A percentile compares a stretch with the other conserved stretches of the same genome.
Conservation (phyloP, 192 early-diverging fungal species). For the Rhizophagus prolifer region DNA sequence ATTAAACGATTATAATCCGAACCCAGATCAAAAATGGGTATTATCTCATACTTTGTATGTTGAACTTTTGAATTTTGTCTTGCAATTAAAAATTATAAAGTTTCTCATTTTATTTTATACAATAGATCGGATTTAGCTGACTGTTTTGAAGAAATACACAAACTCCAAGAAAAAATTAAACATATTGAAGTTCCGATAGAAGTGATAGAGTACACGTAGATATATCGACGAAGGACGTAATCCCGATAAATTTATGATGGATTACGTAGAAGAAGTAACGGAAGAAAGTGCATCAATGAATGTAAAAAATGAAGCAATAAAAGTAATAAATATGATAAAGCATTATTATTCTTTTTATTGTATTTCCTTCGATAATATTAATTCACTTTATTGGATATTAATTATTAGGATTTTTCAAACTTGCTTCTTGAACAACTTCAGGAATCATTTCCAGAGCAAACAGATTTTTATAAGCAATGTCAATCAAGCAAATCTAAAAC, state of each 20-base stretch:
- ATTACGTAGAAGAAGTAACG: slow-evolving; percentile 40
- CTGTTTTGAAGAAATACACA: background rate
- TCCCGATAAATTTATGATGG: slow-evolving; percentile 44
- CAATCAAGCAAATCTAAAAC: background rate
- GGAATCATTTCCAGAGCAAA: slow-evolving; percentile 17
- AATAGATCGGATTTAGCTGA: background rate
- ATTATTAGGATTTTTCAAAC: background rate
- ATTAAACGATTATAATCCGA: slow-evolving; percentile 9
- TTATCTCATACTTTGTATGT: background rate
- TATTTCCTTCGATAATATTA: no score
- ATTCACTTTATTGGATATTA: background rate
- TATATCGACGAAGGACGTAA: slow-evolving; percentile 37
- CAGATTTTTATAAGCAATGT: background rate
- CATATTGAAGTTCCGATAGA: slow-evolving; percentile 8
- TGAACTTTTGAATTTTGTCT: background rate
- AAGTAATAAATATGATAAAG: background rate
- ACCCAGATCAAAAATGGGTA: slow-evolving; percentile 1
- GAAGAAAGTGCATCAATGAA: slow-evolving; percentile 43
- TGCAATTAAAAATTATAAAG: background rate
- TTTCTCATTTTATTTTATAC: background rate
- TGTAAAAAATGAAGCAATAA: slow-evolving; percentile 39
- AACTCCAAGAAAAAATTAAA: slow-evolving; percentile 17
- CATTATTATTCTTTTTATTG: background rate
- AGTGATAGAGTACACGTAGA: slow-evolving; percentile 17
- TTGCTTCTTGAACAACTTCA: slow-evolving; percentile 12